Percentiles rank a stretch among this genome's conserved stretches.
Conservation (phyloP, 306 rosid genomes). For the Fagus crenata region DNA sequence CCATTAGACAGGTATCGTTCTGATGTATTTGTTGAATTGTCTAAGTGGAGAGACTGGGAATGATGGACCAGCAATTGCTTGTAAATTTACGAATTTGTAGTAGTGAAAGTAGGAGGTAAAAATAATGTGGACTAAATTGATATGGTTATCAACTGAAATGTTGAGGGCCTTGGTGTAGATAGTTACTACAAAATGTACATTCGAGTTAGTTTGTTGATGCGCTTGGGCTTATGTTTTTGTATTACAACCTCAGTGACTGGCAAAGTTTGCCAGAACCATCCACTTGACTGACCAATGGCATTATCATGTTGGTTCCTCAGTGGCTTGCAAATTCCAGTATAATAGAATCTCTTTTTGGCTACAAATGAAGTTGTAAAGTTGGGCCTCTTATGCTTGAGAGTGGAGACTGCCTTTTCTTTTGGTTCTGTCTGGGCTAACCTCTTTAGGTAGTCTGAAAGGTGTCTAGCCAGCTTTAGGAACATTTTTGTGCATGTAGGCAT, state of each 20-base stretch:
- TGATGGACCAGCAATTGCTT: neutral
- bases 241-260: neutral
- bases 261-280: neutral
- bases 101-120: neutral
- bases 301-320: neutral
- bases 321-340: neutral
- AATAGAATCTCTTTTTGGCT: neutral
- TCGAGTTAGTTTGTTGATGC: neutral
- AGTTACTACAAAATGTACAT: neutral
- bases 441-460: neutral
- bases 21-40: neutral
- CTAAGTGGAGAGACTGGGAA: neutral
- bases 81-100: neutral
- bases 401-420: neutral
- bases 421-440: neutral
- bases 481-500: neutral
- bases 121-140: neutral
- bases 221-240: neutral
- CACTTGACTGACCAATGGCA: neutral
- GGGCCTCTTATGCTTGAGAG: neutral
- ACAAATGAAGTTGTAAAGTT: neutral
- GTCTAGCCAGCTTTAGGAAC: no score
- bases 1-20: neutral
- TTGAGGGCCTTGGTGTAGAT: neutral
- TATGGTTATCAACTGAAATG: neutral